Percentiles rank a stretch among this genome's conserved stretches.
Evolutionary conservation across 768 basidiomycete species (phyloP).

Genomic region (Suillus subalutaceus): DNA sequence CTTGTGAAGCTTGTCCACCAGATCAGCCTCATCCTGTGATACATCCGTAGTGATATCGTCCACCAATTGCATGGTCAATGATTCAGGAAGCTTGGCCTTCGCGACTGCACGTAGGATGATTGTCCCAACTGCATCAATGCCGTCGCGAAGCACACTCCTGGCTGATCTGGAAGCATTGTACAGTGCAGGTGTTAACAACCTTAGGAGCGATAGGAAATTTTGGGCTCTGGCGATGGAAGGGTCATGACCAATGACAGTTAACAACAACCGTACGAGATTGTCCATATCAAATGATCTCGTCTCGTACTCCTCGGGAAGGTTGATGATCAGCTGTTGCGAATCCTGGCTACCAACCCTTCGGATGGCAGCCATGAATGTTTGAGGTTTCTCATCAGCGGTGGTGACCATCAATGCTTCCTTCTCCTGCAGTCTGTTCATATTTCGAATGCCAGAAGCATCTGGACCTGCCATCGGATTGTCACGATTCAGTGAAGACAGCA

Average conservation of each 20-base stretch:
- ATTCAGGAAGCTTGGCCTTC: conserved; percentile 49
- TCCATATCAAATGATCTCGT: conserved; percentile 58
- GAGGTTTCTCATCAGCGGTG: conserved; percentile 74
- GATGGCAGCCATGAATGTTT: conserved; percentile 63
- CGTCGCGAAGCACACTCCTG: conserved; percentile 61
- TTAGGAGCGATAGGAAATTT: conserved; percentile 66
- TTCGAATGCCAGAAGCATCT: conserved; percentile 70
- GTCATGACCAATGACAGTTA: conserved; percentile 82
- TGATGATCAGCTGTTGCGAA: conserved; percentile 43
- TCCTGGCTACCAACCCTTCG: conserved; percentile 44
- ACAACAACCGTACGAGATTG: conserved; percentile 68
- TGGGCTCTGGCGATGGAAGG: conserved; percentile 67
- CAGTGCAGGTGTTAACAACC: conserved; percentile 56
- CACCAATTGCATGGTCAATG: conserved; percentile 22
- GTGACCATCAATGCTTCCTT: conserved; percentile 68
- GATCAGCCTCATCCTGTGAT: conserved; percentile 27
- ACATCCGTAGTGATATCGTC: conserved; percentile 9
- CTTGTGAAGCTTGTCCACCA: conserved; percentile 41
- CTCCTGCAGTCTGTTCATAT: conserved; percentile 65
- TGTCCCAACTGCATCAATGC: conserved; percentile 65
- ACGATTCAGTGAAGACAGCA: conserved; percentile 60
- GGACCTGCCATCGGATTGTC: conserved; percentile 41
- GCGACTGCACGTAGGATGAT: conserved; percentile 49
- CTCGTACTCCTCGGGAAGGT: conserved; percentile 61
- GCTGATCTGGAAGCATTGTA: conserved; percentile 58